A percentile compares a stretch with the other conserved stretches of the same genome.
phyloP scores from a whole-genome alignment of 768 basidiomycete genomes.

The Russula sp. region DNA sequence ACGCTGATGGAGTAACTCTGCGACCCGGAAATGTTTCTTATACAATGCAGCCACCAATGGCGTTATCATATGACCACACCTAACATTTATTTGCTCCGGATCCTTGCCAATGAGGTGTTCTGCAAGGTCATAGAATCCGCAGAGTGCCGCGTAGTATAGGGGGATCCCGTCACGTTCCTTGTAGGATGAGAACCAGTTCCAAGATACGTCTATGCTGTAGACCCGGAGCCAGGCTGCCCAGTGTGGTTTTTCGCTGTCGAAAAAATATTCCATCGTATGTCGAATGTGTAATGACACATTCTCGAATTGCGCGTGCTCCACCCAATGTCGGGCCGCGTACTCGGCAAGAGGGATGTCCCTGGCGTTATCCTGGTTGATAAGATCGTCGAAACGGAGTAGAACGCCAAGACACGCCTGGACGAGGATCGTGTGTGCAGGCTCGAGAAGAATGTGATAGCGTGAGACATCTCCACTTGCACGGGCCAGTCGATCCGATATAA shows the following conservation, averaged over 20 bases:
- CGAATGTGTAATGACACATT: neutral
- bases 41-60: neutral
- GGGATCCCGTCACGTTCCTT: neutral
- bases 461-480: neutral
- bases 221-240: conserved; percentile 1
- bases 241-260: neutral
- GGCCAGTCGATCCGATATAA: neutral
- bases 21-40: neutral
- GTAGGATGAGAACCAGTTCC: neutral
- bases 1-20: neutral
- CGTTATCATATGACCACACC: neutral
- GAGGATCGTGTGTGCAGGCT: neutral
- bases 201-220: neutral
- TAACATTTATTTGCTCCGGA: neutral
- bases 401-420: neutral
- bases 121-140: neutral
- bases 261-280: neutral
- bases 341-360: neutral
- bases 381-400: neutral
- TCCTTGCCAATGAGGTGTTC: neutral
- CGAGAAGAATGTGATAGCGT: neutral
- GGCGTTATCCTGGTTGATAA: neutral
- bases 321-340: neutral
- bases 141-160: neutral
- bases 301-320: neutral